Conservation (phyloP, 2,329 filamentous ascomycete species). For the Colletotrichum cuscutae region DNA sequence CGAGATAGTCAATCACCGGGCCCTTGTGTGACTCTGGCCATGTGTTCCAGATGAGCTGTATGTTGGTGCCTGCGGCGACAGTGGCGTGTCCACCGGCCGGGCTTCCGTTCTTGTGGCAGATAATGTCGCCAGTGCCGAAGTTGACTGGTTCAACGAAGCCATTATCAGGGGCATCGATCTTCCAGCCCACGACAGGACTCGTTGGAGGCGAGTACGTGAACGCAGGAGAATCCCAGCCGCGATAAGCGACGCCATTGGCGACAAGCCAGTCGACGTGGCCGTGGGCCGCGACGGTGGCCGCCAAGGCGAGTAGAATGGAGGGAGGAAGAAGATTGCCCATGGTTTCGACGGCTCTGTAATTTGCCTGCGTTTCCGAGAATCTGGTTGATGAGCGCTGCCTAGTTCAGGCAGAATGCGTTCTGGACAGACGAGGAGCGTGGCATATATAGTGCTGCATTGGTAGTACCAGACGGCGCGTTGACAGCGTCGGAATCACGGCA, state of each 20-base stretch:
- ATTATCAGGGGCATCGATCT: slow-evolving; percentile 48
- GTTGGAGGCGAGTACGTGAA: slow-evolving; percentile 37
- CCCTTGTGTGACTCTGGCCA: slow-evolving; percentile 74
- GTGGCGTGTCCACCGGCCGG: slow-evolving; percentile 51
- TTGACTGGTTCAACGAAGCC: slow-evolving; percentile 57
- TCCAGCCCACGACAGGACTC: slow-evolving; percentile 43
- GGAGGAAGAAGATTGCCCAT: slow-evolving; percentile 25
- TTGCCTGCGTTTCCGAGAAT: neutral
- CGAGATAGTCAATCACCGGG: slow-evolving; percentile 70
- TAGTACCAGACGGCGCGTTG: neutral
- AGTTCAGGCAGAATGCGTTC: slow-evolving; percentile 29
- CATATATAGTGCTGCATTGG: slow-evolving; percentile 26
- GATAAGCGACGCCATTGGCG: slow-evolving; percentile 45
- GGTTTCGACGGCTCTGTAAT: neutral
- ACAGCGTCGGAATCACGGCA: neutral
- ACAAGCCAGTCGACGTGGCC: slow-evolving; percentile 46
- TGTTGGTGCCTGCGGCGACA: slow-evolving; percentile 66
- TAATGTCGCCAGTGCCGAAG: slow-evolving; percentile 53
- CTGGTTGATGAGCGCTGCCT: slow-evolving; percentile 15
- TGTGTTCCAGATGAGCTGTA: slow-evolving; percentile 71
- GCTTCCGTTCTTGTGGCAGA: slow-evolving; percentile 56
- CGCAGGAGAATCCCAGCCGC: slow-evolving; percentile 55
- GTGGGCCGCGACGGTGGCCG: slow-evolving; percentile 41
- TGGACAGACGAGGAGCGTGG: neutral
- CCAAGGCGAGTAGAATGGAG: slow-evolving; percentile 37